Percentiles rank a stretch among this genome's conserved stretches.
These are phyloP conservation scores for Trichosporon faecale DNA, from an alignment of 1,284 basidiomycete genomes.

Conservation along the genomic window DNA sequence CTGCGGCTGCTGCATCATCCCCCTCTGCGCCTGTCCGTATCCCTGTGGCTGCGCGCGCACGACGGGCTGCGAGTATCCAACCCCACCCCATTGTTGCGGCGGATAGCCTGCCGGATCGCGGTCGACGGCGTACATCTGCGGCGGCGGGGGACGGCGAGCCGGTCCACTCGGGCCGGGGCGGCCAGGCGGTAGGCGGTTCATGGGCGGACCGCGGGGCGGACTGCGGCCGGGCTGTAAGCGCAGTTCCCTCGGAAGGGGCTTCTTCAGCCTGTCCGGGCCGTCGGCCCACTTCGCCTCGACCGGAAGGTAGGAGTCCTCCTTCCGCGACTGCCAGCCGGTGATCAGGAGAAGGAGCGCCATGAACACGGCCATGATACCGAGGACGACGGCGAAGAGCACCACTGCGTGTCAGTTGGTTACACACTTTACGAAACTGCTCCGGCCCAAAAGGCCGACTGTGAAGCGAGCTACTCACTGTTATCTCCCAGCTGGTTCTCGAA, in stretches of 20 bases:
- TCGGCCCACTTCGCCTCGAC: neutral
- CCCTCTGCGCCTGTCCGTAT: neutral
- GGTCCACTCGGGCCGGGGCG: neutral
- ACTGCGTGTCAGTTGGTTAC: constrained; percentile 21
- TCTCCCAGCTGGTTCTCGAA: constrained; percentile 31
- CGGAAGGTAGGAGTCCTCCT: neutral
- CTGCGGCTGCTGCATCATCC: neutral
- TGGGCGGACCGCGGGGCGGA: neutral
- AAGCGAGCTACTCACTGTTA: constrained; percentile 29
- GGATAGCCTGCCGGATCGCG: neutral
- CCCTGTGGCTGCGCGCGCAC: neutral
- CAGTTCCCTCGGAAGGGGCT: neutral
- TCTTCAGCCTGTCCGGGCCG: neutral
- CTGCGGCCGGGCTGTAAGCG: neutral
- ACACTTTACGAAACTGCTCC: too few relatives aligned
- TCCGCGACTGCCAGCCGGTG: neutral
- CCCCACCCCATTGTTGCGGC: neutral
- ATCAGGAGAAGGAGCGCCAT: constrained; percentile 6
- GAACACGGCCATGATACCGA: constrained; percentile 20
- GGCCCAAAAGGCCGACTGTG: too few relatives aligned
- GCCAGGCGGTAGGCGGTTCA: neutral
- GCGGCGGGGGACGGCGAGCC: neutral
- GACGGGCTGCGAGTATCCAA: neutral
- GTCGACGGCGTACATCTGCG: neutral
- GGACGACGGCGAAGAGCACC: constrained; percentile 27